Percentiles rank a stretch among this genome's conserved stretches.
These are phyloP conservation scores for Pyrenophora teres DNA, from an alignment of 2,329 filamentous ascomycete species.

Conservation along the genomic window DNA sequence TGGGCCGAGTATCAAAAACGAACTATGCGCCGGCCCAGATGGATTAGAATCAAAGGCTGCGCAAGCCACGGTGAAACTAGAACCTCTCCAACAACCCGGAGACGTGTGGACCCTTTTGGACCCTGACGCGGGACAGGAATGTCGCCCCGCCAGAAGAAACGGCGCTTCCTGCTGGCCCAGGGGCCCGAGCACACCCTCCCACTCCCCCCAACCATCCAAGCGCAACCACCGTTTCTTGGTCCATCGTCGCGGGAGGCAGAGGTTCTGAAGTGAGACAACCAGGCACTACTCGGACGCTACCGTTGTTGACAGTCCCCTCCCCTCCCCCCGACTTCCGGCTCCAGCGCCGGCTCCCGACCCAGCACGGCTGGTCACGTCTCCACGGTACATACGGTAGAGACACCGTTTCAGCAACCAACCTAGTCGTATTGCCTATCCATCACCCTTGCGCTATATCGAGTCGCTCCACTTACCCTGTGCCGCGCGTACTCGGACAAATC, in stretches of 20 bases:
- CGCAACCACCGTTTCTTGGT: neutral
- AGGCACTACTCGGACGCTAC: too few species aligned
- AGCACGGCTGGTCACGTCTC: neutral
- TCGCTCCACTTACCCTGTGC: slow-evolving; percentile 8
- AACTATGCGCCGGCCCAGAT: neutral
- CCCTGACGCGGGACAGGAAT: slow-evolving; percentile 6
- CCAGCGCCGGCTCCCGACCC: too few species aligned
- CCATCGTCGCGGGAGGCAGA: too few species aligned
- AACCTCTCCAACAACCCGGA: neutral
- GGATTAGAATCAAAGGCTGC: neutral
- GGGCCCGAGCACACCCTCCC: neutral
- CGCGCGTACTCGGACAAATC: slow-evolving; percentile 12
- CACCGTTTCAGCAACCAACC: slow-evolving; percentile 5
- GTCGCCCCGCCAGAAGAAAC: neutral
- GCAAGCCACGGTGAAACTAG: neutral
- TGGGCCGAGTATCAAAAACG: neutral
- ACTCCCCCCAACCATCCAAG: neutral
- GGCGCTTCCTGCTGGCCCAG: neutral
- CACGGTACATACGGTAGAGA: slow-evolving; percentile 5
- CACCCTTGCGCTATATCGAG: slow-evolving; percentile 5
- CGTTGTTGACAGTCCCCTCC: too few species aligned
- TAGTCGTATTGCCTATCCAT: slow-evolving; percentile 13
- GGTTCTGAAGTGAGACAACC: too few species aligned
- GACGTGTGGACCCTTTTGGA: slow-evolving; percentile 5
- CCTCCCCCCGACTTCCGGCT: too few species aligned